phyloP scores from a whole-genome alignment of 345 rosid species.

The Mercurialis annua region DNA sequence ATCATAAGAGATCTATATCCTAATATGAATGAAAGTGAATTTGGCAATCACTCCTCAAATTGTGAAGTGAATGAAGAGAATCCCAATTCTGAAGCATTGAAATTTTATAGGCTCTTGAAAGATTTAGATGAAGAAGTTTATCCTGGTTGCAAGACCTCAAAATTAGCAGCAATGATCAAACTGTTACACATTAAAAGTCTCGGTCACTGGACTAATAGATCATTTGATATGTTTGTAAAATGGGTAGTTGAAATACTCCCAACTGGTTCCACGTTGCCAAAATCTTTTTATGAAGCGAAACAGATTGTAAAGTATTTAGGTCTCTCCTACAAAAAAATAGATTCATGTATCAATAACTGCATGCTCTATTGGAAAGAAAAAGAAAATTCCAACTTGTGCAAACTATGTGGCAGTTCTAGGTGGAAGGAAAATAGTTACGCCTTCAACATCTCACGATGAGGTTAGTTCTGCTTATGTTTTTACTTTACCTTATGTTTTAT shows the following conservation, averaged over 20 bases:
- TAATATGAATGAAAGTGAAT: no score
- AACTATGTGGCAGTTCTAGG: not conserved
- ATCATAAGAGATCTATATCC: no score
- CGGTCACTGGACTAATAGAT: not conserved
- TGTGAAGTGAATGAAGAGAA: no score
- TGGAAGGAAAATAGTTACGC: not conserved
- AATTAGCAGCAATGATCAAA: no score
- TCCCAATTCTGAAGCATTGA: no score
- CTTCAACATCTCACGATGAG: no score
- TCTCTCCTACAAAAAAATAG: not conserved
- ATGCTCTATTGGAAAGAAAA: not conserved
- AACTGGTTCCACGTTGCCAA: not conserved
- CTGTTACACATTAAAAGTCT: not conserved
- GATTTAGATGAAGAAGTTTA: no score
- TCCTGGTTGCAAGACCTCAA: no score
- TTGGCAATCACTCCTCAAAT: no score
- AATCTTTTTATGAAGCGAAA: not conserved
- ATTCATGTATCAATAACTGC: not conserved
- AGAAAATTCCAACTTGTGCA: not conserved
- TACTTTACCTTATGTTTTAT: no score
- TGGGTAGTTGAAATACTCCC: not conserved
- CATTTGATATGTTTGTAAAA: not conserved
- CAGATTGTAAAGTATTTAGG: not conserved
- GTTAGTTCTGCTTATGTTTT: no score
- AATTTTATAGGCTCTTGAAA: no score